A percentile compares a stretch with the other conserved stretches of the same genome.
Evolutionary conservation across 768 basidiomycete species (phyloP).

Genomic region (Lactifluus pinguis): DNA sequence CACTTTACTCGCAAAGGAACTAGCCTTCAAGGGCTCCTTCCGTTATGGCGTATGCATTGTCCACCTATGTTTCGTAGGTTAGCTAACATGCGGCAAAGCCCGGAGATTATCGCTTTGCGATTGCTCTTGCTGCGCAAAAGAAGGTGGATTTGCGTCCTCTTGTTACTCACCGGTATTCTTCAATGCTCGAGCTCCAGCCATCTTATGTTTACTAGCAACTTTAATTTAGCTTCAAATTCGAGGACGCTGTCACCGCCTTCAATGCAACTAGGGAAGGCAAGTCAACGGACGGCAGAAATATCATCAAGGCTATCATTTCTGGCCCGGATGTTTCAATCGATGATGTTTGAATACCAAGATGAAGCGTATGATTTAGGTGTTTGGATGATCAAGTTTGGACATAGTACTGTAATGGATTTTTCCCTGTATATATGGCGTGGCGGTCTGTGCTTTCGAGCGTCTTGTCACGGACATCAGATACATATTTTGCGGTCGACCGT

Average conservation of each 20-base stretch:
- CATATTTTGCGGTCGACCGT: too few relatives aligned
- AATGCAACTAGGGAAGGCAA: slow-evolving; percentile 70
- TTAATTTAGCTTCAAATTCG: slow-evolving; percentile 54
- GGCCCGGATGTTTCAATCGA: slow-evolving; percentile 56
- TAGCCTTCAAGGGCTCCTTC: slow-evolving; percentile 85
- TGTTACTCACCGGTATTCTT: slow-evolving; percentile 73
- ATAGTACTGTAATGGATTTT: not conserved
- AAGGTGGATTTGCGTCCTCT: slow-evolving; percentile 82
- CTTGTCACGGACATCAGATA: not conserved
- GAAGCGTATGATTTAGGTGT: not conserved
- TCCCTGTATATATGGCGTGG: not conserved
- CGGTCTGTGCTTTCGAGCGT: not conserved
- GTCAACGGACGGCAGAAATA: slow-evolving; percentile 76
- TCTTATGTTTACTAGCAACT: not conserved
- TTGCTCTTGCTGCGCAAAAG: slow-evolving; percentile 73
- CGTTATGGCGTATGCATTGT: slow-evolving; percentile 58
- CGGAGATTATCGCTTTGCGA: slow-evolving; percentile 78
- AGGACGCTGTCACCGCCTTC: slow-evolving; percentile 74
- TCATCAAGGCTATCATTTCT: slow-evolving; percentile 86
- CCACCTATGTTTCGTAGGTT: not conserved
- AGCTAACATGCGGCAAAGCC: slow-evolving; percentile 35
- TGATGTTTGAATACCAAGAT: slow-evolving; percentile 25
- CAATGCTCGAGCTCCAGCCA: not conserved
- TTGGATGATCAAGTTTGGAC: not conserved
- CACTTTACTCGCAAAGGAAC: slow-evolving; percentile 64